Evolutionary conservation across 768 basidiomycete genomes (phyloP).

Genomic region (Phaeotremella fagi): DNA sequence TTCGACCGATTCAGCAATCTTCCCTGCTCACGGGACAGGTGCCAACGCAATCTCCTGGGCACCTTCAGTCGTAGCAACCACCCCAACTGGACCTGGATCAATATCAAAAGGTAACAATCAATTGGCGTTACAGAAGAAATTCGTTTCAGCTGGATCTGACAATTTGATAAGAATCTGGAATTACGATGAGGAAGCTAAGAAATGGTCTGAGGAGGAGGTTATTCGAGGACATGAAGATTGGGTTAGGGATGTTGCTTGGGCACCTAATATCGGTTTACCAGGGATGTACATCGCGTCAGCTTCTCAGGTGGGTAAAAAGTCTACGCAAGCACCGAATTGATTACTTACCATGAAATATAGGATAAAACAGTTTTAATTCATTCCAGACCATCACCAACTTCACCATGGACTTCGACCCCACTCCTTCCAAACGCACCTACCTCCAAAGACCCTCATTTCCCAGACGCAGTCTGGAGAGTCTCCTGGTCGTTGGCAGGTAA

Average conservation of each 20-base stretch:
- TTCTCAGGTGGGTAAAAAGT: conserved; percentile 61
- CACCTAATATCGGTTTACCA: conserved; percentile 91
- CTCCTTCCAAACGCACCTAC: conserved; percentile 49
- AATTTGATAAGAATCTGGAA: conserved; percentile 92
- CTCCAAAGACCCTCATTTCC: conserved; percentile 71
- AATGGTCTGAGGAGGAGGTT: conserved; percentile 84
- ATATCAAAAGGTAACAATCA: conserved; percentile 37
- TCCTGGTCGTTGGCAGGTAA: conserved; percentile 97
- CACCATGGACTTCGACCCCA: conserved; percentile 45
- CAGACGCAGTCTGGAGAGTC: conserved; percentile 97
- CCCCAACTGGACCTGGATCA: conserved; percentile 1
- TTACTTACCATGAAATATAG: conserved; percentile 16
- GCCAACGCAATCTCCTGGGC: conserved; percentile 99
- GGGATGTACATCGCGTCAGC: conserved; percentile 93
- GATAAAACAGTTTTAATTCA: conserved; percentile 49
- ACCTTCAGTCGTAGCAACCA: conserved; percentile 76
- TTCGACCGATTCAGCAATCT: conserved; percentile 90
- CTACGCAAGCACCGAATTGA: conserved; percentile 50
- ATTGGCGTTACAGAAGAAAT: conserved; percentile 71
- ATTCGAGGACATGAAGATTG: conserved; percentile 93
- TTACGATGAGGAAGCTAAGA: conserved; percentile 77
- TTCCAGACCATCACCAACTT: conserved; percentile 34
- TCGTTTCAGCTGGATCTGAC: conserved; percentile 94
- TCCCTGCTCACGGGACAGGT: conserved; percentile 91
- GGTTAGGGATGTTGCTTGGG: conserved; percentile 99